Conservation (phyloP, 352 stramenopile species). For the Thalassiosira pacifica region DNA sequence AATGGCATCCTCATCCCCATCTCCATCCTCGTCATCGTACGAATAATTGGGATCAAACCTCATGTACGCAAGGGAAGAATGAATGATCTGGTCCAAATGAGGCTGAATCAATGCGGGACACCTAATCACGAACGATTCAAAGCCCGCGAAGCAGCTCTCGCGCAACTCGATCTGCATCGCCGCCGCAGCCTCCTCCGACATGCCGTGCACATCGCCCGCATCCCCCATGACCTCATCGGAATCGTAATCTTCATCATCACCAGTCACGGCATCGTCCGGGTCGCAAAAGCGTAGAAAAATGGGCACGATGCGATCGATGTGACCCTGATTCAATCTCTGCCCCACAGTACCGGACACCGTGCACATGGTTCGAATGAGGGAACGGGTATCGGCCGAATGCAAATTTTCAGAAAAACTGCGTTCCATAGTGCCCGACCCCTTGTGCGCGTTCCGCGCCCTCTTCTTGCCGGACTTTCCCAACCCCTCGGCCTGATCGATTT, state of each 20-base stretch:
- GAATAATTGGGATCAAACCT: constrained; percentile 99
- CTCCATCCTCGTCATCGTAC: constrained; percentile 94
- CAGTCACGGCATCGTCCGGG: constrained; percentile 91
- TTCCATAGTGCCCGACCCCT: too few species aligned
- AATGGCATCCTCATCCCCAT: constrained; percentile 87
- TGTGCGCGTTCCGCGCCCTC: constrained; percentile 46
- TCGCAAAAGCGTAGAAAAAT: constrained; percentile 96
- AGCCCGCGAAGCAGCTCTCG: constrained; percentile 98
- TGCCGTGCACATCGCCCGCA: constrained; percentile 87
- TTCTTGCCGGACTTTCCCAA: constrained; percentile 60
- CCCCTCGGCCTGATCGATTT: constrained; percentile 88
- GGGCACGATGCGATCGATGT: constrained; percentile 95
- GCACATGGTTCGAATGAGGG: constrained; percentile 96
- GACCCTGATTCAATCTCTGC: constrained; percentile 92
- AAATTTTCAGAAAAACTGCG: too few species aligned
- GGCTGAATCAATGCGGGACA: constrained; percentile 96
- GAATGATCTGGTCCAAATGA: constrained; percentile 93
- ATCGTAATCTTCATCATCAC: constrained; percentile 92
- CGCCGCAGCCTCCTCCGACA: constrained; percentile 64
- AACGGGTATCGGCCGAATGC: constrained; percentile 89
- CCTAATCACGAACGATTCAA: constrained; percentile 96
- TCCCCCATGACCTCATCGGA: constrained; percentile 90
- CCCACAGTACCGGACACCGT: constrained; percentile 96
- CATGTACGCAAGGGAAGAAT: constrained; percentile 90
- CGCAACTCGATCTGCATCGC: constrained; percentile 92